Evolutionary conservation across 129 eudicot genomes (phyloP).

Genomic region (carrot (Daucus carota)): DH1_v3.0 NC_030383.2:59526501-59527000

Average conservation of each 20-base stretch:
- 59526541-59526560: conserved; percentile 60
- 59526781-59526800: conserved; percentile 3
- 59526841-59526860: conserved; percentile 5
- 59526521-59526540: conserved; percentile 39
- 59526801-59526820: background rate
- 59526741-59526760: background rate
- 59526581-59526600: conserved; percentile 2
- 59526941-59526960: background rate
- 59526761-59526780: background rate
- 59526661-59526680: background rate
- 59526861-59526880: background rate
- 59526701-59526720: conserved; percentile 1
- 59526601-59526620: background rate
- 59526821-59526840: conserved; percentile 6
- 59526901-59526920: background rate
- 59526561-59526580: conserved; percentile 35
- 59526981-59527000: background rate
- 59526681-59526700: background rate
- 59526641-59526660: background rate
- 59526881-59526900: background rate
- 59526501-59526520: background rate
- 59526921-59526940: background rate
- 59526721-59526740: conserved; percentile 1
- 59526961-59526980: background rate
- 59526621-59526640: background rate